Evolutionary conservation across 1,284 basidiomycete genomes (phyloP).

Genomic region (Afroboletus lepidellus): DNA sequence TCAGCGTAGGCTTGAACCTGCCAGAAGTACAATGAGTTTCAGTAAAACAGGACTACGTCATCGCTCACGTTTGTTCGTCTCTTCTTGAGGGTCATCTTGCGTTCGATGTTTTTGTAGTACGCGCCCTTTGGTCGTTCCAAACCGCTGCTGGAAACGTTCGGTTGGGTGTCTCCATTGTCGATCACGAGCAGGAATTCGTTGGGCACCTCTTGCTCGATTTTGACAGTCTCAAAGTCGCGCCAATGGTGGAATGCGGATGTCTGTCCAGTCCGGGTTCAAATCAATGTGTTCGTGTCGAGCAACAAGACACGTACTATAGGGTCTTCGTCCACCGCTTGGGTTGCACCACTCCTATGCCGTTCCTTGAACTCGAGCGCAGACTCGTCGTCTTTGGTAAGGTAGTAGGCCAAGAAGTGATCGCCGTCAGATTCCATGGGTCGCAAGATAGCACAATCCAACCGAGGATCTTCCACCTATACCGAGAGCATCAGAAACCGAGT

Average conservation of each 20-base stretch:
- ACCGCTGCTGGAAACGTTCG: conserved; percentile 15
- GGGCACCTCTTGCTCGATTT: conserved; percentile 77
- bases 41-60: not conserved
- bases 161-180: conserved; percentile 52
- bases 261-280: conserved; percentile 34
- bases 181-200: conserved; percentile 83
- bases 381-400: conserved; percentile 79
- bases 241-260: conserved; percentile 70
- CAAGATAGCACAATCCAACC: conserved; percentile 81
- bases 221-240: conserved; percentile 81
- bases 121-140: conserved; percentile 58
- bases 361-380: conserved; percentile 60
- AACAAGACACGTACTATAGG: conserved; percentile 37
- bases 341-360: conserved; percentile 38
- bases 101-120: conserved; percentile 85
- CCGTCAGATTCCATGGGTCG: conserved; percentile 85
- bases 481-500: not conserved
- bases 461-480: conserved; percentile 64
- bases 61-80: conserved; percentile 70
- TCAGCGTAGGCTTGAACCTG: conserved; percentile 64
- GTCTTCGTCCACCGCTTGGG: conserved; percentile 50
- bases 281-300: not conserved
- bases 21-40: conserved; percentile 5
- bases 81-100: conserved; percentile 85
- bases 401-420: conserved; percentile 87